These are phyloP conservation scores for Kingdonia uniflora DNA, from an alignment of 164 flowering plant species.

Conservation along the genomic window DNA sequence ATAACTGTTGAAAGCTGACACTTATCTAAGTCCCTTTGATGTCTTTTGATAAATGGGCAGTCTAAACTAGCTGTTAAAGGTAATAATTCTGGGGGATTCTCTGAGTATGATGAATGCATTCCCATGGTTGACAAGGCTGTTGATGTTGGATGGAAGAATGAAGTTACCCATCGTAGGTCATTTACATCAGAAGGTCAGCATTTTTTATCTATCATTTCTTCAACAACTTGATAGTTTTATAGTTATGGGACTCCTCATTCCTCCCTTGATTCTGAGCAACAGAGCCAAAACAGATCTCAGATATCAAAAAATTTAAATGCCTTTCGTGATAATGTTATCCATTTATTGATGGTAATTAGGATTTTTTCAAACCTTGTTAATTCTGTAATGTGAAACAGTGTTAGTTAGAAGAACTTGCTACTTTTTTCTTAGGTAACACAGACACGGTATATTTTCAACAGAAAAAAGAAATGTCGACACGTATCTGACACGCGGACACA, in stretches of 20 bases:
- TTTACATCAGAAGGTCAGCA: constrained; percentile 44
- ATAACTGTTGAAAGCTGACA: too few species aligned
- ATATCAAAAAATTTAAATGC: not conserved
- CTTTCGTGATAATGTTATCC: too few species aligned
- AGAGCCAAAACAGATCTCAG: not conserved
- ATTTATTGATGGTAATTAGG: too few species aligned
- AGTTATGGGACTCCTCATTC: not conserved
- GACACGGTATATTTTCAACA: too few species aligned
- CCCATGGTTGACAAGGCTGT: constrained; percentile 95
- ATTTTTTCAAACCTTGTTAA: too few species aligned
- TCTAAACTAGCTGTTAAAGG: constrained; percentile 49
- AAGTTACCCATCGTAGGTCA: constrained; percentile 31
- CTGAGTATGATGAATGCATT: constrained; percentile 75
- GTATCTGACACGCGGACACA: too few species aligned
- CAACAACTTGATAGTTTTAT: not conserved
- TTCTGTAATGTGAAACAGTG: too few species aligned
- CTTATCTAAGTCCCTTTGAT: too few species aligned
- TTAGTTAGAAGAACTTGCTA: too few species aligned
- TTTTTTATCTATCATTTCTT: not conserved
- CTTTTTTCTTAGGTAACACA: too few species aligned
- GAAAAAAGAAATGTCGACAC: too few species aligned
- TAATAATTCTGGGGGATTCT: constrained; percentile 27
- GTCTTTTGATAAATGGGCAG: constrained; percentile 22
- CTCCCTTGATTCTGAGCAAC: not conserved
- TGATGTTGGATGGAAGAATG: constrained; percentile 70